Evolutionary conservation across 176 grass and related monocot species (phyloP).

Genomic region (sorghum (Sorghum bicolor)): Sorghum_bicolor_NCBIv3 NC_012878.2:53739501-53740000

Average conservation of each 20-base stretch:
- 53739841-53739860: slow-evolving; percentile 80
- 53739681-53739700: slow-evolving; percentile 62
- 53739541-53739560: slow-evolving; percentile 84
- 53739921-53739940: slow-evolving; percentile 61
- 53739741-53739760: slow-evolving; percentile 2
- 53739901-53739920: slow-evolving; percentile 74
- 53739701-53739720: slow-evolving; percentile 70
- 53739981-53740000: slow-evolving; percentile 70
- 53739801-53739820: not conserved
- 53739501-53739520: slow-evolving; percentile 95
- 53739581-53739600: slow-evolving; percentile 54
- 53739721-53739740: slow-evolving; percentile 86
- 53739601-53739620: slow-evolving; percentile 62
- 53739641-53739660: slow-evolving; percentile 58
- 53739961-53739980: slow-evolving; percentile 63
- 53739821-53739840: slow-evolving; percentile 42
- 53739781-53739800: not conserved
- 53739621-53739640: slow-evolving; percentile 61
- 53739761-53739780: slow-evolving; percentile 5
- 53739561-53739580: slow-evolving; percentile 70
- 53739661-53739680: slow-evolving; percentile 52
- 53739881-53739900: slow-evolving; percentile 64
- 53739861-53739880: slow-evolving; percentile 69
- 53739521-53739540: slow-evolving; percentile 69
- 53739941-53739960: slow-evolving; percentile 61